Percentiles rank a stretch among this genome's conserved stretches.
Evolutionary conservation across 371 early-diverging fungal species (phyloP).

Genomic region (Apophysomyces elegans): DNA sequence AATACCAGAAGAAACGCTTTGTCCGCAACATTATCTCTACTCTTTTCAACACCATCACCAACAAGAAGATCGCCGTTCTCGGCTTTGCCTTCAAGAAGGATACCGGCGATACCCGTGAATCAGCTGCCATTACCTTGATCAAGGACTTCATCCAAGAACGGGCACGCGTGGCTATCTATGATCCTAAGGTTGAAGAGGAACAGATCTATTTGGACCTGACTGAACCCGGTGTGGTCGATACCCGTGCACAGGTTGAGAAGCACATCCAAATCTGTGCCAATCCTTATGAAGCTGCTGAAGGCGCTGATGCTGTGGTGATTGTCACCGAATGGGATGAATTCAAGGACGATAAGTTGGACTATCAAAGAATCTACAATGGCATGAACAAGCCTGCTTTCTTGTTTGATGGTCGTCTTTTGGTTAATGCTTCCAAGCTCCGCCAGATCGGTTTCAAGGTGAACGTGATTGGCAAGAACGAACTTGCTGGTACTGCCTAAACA

Average conservation of each 20-base stretch:
- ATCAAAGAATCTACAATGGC: conserved; percentile 65
- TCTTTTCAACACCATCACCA: conserved; percentile 85
- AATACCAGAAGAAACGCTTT: conserved; percentile 92
- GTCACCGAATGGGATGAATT: conserved; percentile 96
- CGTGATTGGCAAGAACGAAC: conserved; percentile 77
- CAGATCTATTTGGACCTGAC: conserved; percentile 85
- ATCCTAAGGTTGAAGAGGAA: conserved; percentile 86
- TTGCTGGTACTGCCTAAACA: conserved; percentile 52
- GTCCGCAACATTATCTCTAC: conserved; percentile 69
- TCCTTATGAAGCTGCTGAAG: conserved; percentile 73
- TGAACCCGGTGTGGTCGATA: conserved; percentile 73
- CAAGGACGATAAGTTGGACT: conserved; percentile 72
- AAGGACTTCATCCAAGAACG: conserved; percentile 83
- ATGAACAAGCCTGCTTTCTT: conserved; percentile 93
- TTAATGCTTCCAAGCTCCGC: conserved; percentile 74
- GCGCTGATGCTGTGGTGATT: conserved; percentile 86
- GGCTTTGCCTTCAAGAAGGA: conserved; percentile 98
- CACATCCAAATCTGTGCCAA: conserved; percentile 62
- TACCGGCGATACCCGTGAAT: conserved; percentile 95
- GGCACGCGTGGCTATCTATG: conserved; percentile 84
- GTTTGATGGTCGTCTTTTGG: conserved; percentile 92
- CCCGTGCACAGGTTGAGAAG: conserved; percentile 63
- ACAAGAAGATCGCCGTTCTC: conserved; percentile 83
- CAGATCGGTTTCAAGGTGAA: conserved; percentile 87
- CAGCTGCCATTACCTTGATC: conserved; percentile 87